A percentile compares a stretch with the other conserved stretches of the same genome.
Conservation (phyloP, 257 asterid species). For the Knoxia roxburghii region DNA sequence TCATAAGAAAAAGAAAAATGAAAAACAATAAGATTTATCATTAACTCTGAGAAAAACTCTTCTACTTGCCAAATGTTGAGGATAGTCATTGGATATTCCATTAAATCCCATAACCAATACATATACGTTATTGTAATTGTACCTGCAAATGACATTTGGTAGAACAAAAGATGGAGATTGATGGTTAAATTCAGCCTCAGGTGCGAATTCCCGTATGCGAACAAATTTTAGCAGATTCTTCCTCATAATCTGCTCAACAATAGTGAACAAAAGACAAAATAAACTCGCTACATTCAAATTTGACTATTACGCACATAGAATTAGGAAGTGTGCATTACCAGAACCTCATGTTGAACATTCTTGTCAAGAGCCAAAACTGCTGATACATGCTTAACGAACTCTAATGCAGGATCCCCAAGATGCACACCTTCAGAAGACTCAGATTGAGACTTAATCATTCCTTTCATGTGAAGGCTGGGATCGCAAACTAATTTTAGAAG, state of each 20-base stretch:
- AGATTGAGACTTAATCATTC: slow-evolving; percentile 31
- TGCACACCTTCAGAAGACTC: slow-evolving; percentile 34
- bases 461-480: slow-evolving; percentile 57
- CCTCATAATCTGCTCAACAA: slow-evolving; percentile 72
- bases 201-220: slow-evolving; percentile 86
- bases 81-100: too few relatives aligned
- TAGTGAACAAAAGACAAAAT: neutral
- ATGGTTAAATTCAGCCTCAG: slow-evolving; percentile 76
- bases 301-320: neutral
- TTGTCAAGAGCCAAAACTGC: slow-evolving; percentile 93
- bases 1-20: neutral
- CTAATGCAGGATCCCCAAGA: slow-evolving; percentile 76
- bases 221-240: slow-evolving; percentile 79
- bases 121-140: neutral
- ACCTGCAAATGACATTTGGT: slow-evolving; percentile 97
- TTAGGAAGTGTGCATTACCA: slow-evolving; percentile 46
- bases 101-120: neutral
- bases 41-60: too few relatives aligned
- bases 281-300: neutral
- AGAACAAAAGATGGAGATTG: slow-evolving; percentile 44
- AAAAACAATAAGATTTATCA: too few relatives aligned
- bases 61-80: too few relatives aligned
- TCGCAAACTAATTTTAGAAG: slow-evolving; percentile 77
- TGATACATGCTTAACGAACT: slow-evolving; percentile 84
- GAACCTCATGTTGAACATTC: slow-evolving; percentile 90